Evolutionary conservation across 345 rosid species (phyloP), one percentile per base, ranked within the genome.

Genomic region (Euphorbia tirucalli): DNA sequence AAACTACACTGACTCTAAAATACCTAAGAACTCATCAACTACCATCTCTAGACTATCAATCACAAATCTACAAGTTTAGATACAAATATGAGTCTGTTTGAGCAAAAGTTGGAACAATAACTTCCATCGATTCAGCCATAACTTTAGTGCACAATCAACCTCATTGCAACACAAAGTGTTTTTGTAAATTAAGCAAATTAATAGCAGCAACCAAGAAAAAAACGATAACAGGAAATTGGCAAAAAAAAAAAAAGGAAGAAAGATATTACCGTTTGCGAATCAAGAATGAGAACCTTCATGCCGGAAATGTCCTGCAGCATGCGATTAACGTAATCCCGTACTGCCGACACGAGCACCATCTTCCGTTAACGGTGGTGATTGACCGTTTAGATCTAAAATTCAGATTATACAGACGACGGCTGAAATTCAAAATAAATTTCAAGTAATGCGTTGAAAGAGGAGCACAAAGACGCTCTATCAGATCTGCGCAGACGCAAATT

Each of bases 271-370:
- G 99, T 95, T 78, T 95, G 97, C 57, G 93, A 85, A 75, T 95
- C 99, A 65, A 92, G 97, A 71, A 95, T 88, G 83, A 95, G 97
- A 69, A 95, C 99, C 80, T 95, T 92, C 99, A 95, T 95, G 85
- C 99, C 99, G 83, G 97, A 88, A 79, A 90, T 92, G 72, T 90
- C 97, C 75, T 92, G 95, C 79, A 95, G 76, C 98, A 92, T 90
- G 78, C 99, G 90, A 75, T 92, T 89, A 65, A 92, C 69, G 84
- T 95, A 95, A 80, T 95, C 96, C 60, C 97, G 97, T 30, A 71
- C 93, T 19, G 98, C 90, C 58, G 91, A 74, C 24, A 92, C 87
- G 68, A 92, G 76, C 68, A 90, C 99, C 97, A 95, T 92, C 71
- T 77, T 35, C 24, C 9, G 61, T 32, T 4, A 22, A n/a, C 24